phyloP scores from a whole-genome alignment of 495 filamentous ascomycete genomes.

The Pseudotulostoma volvatum region DNA sequence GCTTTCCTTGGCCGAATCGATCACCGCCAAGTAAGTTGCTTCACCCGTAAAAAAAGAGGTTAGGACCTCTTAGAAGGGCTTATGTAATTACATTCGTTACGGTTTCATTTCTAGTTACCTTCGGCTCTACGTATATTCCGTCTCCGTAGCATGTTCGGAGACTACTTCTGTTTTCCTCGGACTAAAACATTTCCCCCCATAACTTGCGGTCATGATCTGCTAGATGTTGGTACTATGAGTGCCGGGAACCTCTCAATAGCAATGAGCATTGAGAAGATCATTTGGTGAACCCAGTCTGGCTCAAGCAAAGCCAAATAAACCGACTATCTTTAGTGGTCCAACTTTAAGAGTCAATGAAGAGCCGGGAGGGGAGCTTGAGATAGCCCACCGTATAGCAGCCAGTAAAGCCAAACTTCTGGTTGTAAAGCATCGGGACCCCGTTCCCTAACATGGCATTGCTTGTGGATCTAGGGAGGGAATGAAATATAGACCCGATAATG shows the following conservation, averaged over 20 bases:
- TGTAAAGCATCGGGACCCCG: conserved; percentile 14
- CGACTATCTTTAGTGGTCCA: conserved; percentile 41
- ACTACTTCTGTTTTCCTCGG: too few relatives aligned
- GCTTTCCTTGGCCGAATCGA: too few relatives aligned
- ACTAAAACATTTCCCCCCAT: conserved; percentile 45
- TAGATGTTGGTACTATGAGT: too few relatives aligned
- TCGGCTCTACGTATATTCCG: too few relatives aligned
- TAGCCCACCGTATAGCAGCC: conserved; percentile 25
- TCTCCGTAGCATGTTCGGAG: too few relatives aligned
- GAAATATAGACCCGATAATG: conserved; percentile 39
- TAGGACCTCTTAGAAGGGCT: too few relatives aligned
- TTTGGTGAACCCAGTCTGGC: conserved; percentile 38
- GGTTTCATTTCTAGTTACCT: too few relatives aligned
- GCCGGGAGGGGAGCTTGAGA: neutral
- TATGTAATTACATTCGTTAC: too few relatives aligned
- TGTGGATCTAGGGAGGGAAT: conserved; percentile 40
- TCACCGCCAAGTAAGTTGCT: too few relatives aligned
- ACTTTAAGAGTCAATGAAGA: neutral
- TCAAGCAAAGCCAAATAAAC: conserved; percentile 46
- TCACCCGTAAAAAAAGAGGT: too few relatives aligned
- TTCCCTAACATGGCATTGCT: conserved; percentile 22
- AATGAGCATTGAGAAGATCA: conserved; percentile 37
- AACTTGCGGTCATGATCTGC: conserved; percentile 46
- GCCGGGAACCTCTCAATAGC: conserved; percentile 48
- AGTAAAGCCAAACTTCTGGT: conserved; percentile 11